phyloP scores from a whole-genome alignment of 371 early-diverging fungal genomes.

The Choanephora cucurbitarum region DNA sequence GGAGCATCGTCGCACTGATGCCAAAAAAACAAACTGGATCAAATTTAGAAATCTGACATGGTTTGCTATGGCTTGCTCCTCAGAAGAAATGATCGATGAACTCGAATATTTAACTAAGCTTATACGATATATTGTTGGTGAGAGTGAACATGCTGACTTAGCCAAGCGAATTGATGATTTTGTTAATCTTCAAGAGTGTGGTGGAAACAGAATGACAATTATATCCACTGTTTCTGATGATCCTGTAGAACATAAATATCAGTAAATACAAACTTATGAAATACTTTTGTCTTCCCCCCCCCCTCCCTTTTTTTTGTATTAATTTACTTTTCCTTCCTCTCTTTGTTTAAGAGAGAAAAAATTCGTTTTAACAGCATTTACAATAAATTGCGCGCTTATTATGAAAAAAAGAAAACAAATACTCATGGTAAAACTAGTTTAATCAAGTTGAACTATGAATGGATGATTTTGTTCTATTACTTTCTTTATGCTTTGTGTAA shows the following conservation, averaged over 20 bases:
- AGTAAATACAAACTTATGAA: not conserved
- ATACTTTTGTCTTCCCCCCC: too few relatives aligned
- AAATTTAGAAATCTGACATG: conserved; percentile 47
- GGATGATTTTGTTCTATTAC: too few relatives aligned
- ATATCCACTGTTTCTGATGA: not conserved
- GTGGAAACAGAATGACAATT: not conserved
- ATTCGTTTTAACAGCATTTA: too few relatives aligned
- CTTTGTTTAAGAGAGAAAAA: too few relatives aligned
- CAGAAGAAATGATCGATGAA: conserved; percentile 63
- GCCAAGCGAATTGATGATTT: conserved; percentile 35
- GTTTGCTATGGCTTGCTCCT: conserved; percentile 53
- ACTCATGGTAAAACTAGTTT: too few relatives aligned
- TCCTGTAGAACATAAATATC: not conserved
- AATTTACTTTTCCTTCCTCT: too few relatives aligned
- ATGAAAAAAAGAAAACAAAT: too few relatives aligned
- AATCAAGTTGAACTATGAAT: too few relatives aligned
- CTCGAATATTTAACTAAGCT: conserved; percentile 46
- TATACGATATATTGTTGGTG: conserved; percentile 46
- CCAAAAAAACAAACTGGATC: conserved; percentile 28
- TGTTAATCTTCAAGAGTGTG: conserved; percentile 7
- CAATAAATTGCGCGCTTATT: too few relatives aligned
- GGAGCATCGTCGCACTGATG: conserved; percentile 43
- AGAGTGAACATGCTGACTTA: conserved; percentile 34
- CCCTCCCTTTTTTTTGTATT: too few relatives aligned
- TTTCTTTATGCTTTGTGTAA: too few relatives aligned